Evolutionary conservation across 2,329 filamentous ascomycete genomes (phyloP).

Genomic region (Neopestalotiopsis sp.): DNA sequence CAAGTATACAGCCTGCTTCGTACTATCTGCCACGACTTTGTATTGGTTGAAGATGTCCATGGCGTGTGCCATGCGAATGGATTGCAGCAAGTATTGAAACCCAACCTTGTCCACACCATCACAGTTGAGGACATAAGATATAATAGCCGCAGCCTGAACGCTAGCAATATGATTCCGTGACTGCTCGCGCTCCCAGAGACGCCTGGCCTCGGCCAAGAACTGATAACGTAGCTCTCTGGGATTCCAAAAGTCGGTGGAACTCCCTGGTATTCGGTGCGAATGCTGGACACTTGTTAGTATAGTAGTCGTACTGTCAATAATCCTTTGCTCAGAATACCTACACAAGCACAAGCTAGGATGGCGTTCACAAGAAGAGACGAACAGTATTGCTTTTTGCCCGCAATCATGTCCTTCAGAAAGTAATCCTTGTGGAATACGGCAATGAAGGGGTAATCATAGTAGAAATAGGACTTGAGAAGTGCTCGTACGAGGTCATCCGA

Average conservation of each 20-base stretch:
- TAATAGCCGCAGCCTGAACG: conserved; percentile 38
- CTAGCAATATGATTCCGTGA: conserved; percentile 33
- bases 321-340: neutral
- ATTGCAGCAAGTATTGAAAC: conserved; percentile 36
- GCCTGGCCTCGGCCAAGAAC: conserved; percentile 40
- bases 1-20: conserved; percentile 23
- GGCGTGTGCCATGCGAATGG: conserved; percentile 36
- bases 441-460: neutral
- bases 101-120: conserved; percentile 44
- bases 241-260: conserved; percentile 39
- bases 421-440: neutral
- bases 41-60: conserved; percentile 36
- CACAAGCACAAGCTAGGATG: conserved; percentile 9
- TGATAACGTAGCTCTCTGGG: conserved; percentile 38
- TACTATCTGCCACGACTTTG: conserved; percentile 22
- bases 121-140: conserved; percentile 34
- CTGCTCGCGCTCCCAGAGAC: conserved; percentile 40
- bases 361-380: conserved; percentile 8
- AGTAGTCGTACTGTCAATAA: neutral
- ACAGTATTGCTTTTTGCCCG: neutral
- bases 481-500: neutral
- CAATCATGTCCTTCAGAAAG: neutral
- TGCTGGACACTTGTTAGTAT: conserved; percentile 25
- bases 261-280: conserved; percentile 29
- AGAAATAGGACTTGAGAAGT: conserved; percentile 6